Conservation (phyloP, 1,139 yeast genomes). For the Scheffersomyces lignicola region DNA sequence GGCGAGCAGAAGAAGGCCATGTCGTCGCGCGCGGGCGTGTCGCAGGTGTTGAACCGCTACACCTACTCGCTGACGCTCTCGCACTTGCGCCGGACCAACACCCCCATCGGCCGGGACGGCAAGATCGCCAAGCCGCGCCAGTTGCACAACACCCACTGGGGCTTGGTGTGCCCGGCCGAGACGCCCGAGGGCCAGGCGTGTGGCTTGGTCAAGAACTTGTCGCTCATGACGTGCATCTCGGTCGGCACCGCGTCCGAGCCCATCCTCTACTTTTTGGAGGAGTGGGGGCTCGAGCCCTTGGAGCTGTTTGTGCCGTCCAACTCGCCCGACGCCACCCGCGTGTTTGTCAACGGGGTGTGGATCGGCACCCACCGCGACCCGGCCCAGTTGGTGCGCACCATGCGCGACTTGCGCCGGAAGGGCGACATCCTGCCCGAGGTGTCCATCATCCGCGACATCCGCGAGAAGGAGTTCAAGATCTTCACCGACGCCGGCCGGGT, state of each 20-base stretch:
- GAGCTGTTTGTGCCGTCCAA: constrained; percentile 95
- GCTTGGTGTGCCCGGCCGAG: constrained; percentile 98
- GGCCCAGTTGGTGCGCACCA: constrained; percentile 82
- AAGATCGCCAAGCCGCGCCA: constrained; percentile 98
- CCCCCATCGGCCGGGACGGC: constrained; percentile 99
- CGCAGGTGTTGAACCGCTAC: constrained; percentile 96
- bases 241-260: constrained; percentile 99
- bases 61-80: constrained; percentile 97
- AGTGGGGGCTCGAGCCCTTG: constrained; percentile 99
- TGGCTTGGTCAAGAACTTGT: constrained; percentile 95
- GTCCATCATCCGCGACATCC: constrained; percentile 91
- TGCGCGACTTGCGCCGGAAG: constrained; percentile 88
- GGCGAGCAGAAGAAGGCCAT: constrained; percentile 99
- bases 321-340: constrained; percentile 88
- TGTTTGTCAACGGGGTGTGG: constrained; percentile 98
- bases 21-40: constrained; percentile 99
- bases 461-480: constrained; percentile 93
- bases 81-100: constrained; percentile 97
- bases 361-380: constrained; percentile 98
- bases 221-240: constrained; percentile 95
- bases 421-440: constrained; percentile 97
- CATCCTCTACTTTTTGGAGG: constrained; percentile 87
- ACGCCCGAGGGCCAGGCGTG: constrained; percentile 99
- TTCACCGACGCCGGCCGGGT: constrained; percentile 99
- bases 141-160: constrained; percentile 99